Evolutionary conservation across 345 rosid species (phyloP), one percentile per base, ranked within the genome.

Genomic region (Syzygium aromaticum): DNA sequence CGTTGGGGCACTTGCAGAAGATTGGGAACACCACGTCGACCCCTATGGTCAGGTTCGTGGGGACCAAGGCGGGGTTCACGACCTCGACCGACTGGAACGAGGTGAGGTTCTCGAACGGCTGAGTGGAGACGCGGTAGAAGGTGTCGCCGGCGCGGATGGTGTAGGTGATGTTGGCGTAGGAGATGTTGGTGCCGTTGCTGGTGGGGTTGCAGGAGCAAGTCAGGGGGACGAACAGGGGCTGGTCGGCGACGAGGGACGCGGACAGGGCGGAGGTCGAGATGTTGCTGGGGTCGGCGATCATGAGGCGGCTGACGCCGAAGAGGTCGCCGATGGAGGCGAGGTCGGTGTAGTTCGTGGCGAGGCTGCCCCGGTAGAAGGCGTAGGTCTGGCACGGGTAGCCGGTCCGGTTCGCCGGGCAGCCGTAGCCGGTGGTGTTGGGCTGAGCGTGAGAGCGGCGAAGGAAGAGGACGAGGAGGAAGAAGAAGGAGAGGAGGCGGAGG

Each of bases 1-100:
- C 86, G 89, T 93, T 90, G 17, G 95, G 95, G 53, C 98, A 95
- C 93, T 90, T 93, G 90, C 95, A 95, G 87, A 95, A 94, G 85
- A 93, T 82, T 5, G 98, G 98, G 84, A 95, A 92, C 84, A 85
- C 57, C 15, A 89, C 91, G 13, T 84, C 54, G 51, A 43, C 91
- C 17, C 97, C 97, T n/a, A 91, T 4, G 2, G 40, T 22, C 52
- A 95, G 93, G 8, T 52, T 3, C 19, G 94, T 93, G 13, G 95
- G 91, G 77, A 92, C 80, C 25, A 93, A 86, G 27, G 88, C 87
- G 1, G 97, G 97, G 87, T 95, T 95, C 77, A 92, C 94, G 80
- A 89, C 85, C 89, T 92, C 87, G 85, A 95, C 96, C 13, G 97
- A 92, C 86, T 93, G 94, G 90, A 89, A 95, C 56, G 95, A 93